A percentile compares a stretch with the other conserved stretches of the same genome.
Evolutionary conservation across 2,329 filamentous ascomycete genomes (phyloP).

Genomic region (Dryadomyces quercus-mongolicae): DNA sequence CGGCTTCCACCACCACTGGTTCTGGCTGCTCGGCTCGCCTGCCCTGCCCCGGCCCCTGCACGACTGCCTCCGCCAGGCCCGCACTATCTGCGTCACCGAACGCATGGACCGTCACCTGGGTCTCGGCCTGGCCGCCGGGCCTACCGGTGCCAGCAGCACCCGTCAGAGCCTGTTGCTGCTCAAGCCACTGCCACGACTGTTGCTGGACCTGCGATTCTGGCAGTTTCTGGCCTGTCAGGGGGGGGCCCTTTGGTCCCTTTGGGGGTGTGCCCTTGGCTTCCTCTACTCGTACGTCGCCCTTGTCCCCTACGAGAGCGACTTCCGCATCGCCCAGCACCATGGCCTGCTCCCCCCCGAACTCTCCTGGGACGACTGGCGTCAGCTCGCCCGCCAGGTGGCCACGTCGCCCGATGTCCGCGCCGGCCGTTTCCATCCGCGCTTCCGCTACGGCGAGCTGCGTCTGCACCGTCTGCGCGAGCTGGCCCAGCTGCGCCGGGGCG

Average conservation of each 20-base stretch:
- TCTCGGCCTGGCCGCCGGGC: constrained; percentile 9
- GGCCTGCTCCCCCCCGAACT: constrained; percentile 22
- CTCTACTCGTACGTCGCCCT: constrained; percentile 25
- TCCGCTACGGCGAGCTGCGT: constrained; percentile 28
- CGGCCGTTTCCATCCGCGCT: constrained; percentile 22
- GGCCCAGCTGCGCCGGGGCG: constrained; percentile 19
- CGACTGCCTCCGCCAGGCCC: constrained; percentile 10
- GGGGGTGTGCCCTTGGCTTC: constrained; percentile 23
- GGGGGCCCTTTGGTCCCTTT: constrained; percentile 11
- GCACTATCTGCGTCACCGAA: constrained; percentile 17
- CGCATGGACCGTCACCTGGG: constrained; percentile 21
- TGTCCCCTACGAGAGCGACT: constrained; percentile 25
- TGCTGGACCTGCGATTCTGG: constrained; percentile 21
- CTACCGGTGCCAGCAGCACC: constrained; percentile 4
- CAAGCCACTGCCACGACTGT: constrained; percentile 22
- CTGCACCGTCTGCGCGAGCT: constrained; percentile 25
- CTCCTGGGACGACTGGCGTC: constrained; percentile 26
- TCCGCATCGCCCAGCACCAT: constrained; percentile 22
- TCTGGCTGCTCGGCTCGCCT: constrained; percentile 13
- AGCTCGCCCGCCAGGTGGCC: constrained; percentile 19
- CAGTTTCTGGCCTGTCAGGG: constrained; percentile 8
- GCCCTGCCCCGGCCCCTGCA: constrained; percentile 15
- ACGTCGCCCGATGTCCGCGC: constrained; percentile 17
- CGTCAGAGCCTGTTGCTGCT: constrained; percentile 17
- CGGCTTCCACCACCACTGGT: constrained; percentile 12